phyloP scores from a whole-genome alignment of 2,329 filamentous ascomycete species.

The Daldinia sp. region DNA sequence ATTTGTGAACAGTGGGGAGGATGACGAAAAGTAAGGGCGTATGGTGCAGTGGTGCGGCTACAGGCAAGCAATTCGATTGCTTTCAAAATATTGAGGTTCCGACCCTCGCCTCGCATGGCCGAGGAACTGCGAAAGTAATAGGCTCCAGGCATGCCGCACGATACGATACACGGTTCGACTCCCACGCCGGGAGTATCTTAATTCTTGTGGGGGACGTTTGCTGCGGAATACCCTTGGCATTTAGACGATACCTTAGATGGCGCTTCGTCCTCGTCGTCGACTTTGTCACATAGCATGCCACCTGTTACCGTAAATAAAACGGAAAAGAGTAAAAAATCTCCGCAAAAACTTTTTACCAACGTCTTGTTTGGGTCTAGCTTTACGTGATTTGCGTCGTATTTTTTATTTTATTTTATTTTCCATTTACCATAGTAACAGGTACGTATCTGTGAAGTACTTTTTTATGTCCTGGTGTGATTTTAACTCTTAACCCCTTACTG shows the following conservation, averaged over 20 bases:
- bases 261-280: constrained; percentile 29
- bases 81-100: constrained; percentile 24
- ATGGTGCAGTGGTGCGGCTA: constrained; percentile 16
- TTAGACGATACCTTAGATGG: constrained; percentile 30
- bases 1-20: constrained; percentile 37
- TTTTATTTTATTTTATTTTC: not conserved
- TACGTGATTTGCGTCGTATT: not conserved
- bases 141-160: constrained; percentile 29
- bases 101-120: constrained; percentile 24
- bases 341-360: constrained; percentile 9
- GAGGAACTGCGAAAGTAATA: constrained; percentile 31
- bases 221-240: constrained; percentile 32
- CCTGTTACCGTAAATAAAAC: constrained; percentile 36
- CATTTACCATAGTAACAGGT: too few species aligned
- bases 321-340: constrained; percentile 38
- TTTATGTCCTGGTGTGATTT: not conserved
- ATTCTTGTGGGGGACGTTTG: constrained; percentile 42
- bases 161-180: constrained; percentile 33
- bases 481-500: not conserved
- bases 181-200: constrained; percentile 29
- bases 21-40: constrained; percentile 24
- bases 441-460: not conserved
- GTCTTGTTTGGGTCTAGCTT: not conserved
- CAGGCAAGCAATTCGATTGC: constrained; percentile 25
- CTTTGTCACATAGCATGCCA: constrained; percentile 26